These are phyloP conservation scores for Pulveroboletus sp. DNA, from an alignment of 768 basidiomycete species.

Conservation along the genomic window DNA sequence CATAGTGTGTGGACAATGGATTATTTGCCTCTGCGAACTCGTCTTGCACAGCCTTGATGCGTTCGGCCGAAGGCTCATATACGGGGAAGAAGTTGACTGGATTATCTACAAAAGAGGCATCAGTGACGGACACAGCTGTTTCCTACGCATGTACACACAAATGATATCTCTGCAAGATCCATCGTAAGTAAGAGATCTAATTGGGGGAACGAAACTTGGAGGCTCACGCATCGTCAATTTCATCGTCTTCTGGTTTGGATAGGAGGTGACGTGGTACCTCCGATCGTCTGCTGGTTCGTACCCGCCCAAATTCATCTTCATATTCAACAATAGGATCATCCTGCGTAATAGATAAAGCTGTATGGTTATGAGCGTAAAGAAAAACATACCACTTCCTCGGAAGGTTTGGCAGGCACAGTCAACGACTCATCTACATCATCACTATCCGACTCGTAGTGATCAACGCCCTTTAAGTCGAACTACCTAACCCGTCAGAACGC, in stretches of 20 bases:
- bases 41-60: constrained; percentile 70
- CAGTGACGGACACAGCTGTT: not conserved
- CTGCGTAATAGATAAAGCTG: constrained; percentile 31
- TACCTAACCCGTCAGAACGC: constrained; percentile 22
- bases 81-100: constrained; percentile 85
- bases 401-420: constrained; percentile 48
- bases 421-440: constrained; percentile 81
- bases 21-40: constrained; percentile 66
- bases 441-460: constrained; percentile 63
- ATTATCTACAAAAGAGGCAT: constrained; percentile 50
- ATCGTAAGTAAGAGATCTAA: not conserved
- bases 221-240: constrained; percentile 57
- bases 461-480: constrained; percentile 64
- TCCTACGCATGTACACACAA: constrained; percentile 33
- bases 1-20: constrained; percentile 76
- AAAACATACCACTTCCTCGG: constrained; percentile 37
- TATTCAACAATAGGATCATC: constrained; percentile 82
- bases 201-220: not conserved
- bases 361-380: not conserved
- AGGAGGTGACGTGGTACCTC: constrained; percentile 73
- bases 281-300: constrained; percentile 64
- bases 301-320: constrained; percentile 84
- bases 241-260: constrained; percentile 42
- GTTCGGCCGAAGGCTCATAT: constrained; percentile 81
- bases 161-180: constrained; percentile 52